Evolutionary conservation across 2,329 filamentous ascomycete species (phyloP).

Genomic region (Fusarium euwallaceae): DNA sequence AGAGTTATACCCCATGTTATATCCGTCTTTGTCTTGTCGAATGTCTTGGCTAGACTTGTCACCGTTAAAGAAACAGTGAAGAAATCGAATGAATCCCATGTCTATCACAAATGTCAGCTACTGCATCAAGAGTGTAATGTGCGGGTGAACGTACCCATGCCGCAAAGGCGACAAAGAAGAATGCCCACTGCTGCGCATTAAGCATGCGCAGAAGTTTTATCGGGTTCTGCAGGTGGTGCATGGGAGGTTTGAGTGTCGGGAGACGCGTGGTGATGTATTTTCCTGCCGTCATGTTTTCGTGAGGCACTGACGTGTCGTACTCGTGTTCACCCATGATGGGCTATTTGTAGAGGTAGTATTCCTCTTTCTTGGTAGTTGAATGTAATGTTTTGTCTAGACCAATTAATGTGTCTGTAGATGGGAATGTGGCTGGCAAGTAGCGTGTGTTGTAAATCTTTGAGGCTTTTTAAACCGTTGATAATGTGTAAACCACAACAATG

Average conservation of each 20-base stretch:
- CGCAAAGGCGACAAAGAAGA: constrained; percentile 67
- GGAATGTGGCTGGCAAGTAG: neutral
- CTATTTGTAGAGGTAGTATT: neutral
- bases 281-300: constrained; percentile 63
- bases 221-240: constrained; percentile 67
- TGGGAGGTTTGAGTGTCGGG: constrained; percentile 68
- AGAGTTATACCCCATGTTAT: constrained; percentile 76
- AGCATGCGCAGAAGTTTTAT: constrained; percentile 63
- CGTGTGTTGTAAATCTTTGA: neutral
- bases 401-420: neutral
- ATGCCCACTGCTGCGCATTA: constrained; percentile 65
- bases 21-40: constrained; percentile 66
- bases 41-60: constrained; percentile 64
- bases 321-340: constrained; percentile 43
- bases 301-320: constrained; percentile 55
- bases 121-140: neutral
- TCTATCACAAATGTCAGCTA: constrained; percentile 51
- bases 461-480: neutral
- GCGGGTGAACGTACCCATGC: constrained; percentile 63
- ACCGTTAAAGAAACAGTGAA: constrained; percentile 74
- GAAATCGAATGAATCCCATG: constrained; percentile 76
- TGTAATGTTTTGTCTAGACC: neutral
- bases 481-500: constrained; percentile 1
- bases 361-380: neutral
- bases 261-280: constrained; percentile 66